Conservation (phyloP, 1,139 yeast genomes). For the Citeromyces siamensis region DNA sequence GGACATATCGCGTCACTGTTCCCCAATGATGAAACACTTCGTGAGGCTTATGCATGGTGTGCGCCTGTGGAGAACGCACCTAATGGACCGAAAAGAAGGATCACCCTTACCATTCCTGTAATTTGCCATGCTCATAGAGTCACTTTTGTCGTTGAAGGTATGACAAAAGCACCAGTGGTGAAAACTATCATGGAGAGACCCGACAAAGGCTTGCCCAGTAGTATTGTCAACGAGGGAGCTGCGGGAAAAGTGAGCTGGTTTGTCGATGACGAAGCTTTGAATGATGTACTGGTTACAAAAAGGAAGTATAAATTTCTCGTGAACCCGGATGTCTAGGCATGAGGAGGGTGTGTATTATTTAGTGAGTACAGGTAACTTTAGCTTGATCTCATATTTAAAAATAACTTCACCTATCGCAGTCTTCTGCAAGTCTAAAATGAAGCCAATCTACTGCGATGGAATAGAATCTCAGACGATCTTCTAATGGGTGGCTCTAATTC, state of each 20-base stretch:
- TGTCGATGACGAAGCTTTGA: slow-evolving; percentile 90
- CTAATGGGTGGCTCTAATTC: too few relatives aligned
- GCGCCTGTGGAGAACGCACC: slow-evolving; percentile 92
- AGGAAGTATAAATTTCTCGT: slow-evolving; percentile 54
- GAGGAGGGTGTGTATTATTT: too few relatives aligned
- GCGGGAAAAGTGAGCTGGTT: slow-evolving; percentile 97
- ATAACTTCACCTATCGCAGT: too few relatives aligned
- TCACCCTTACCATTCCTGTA: slow-evolving; percentile 89
- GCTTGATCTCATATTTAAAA: too few relatives aligned
- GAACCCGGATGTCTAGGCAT: neutral
- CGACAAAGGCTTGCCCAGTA: slow-evolving; percentile 90
- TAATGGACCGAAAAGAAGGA: slow-evolving; percentile 76
- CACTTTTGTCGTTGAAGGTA: slow-evolving; percentile 90
- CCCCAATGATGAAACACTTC: slow-evolving; percentile 80
- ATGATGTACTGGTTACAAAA: slow-evolving; percentile 68
- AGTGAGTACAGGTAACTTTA: too few relatives aligned
- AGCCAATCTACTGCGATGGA: too few relatives aligned
- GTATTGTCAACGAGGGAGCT: slow-evolving; percentile 90
- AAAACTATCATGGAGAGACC: slow-evolving; percentile 95
- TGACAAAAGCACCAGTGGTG: slow-evolving; percentile 89
- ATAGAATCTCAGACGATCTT: too few relatives aligned
- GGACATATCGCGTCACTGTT: slow-evolving; percentile 95
- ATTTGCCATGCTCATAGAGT: slow-evolving; percentile 90
- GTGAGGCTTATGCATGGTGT: slow-evolving; percentile 95
- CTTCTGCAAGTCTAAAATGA: too few relatives aligned